A percentile compares a stretch with the other conserved stretches of the same genome.
phyloP scores from a whole-genome alignment of 2,329 filamentous ascomycete species.

The Fusarium compactum region DNA sequence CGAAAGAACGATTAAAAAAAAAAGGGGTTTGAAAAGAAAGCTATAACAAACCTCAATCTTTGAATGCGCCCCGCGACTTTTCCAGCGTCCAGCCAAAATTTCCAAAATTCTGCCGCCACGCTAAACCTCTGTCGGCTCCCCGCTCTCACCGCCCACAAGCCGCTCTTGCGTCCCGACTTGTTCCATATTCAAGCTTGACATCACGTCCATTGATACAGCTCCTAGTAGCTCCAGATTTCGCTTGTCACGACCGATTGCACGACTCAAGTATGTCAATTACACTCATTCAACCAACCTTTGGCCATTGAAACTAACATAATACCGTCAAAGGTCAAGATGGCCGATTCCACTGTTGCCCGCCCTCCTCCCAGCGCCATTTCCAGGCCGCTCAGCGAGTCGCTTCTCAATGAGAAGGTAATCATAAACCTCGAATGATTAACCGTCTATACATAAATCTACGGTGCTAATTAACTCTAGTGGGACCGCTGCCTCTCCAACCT shows the following conservation, averaged over 20 bases:
- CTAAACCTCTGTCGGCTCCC: slow-evolving; percentile 41
- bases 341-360: slow-evolving; percentile 61
- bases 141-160: slow-evolving; percentile 59
- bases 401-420: slow-evolving; percentile 97
- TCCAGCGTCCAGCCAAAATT: slow-evolving; percentile 54
- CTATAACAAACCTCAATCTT: slow-evolving; percentile 29
- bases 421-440: not conserved
- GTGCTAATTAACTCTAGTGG: slow-evolving; percentile 73
- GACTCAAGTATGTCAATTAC: slow-evolving; percentile 44
- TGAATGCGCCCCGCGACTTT: slow-evolving; percentile 45
- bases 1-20: slow-evolving; percentile 19
- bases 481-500: slow-evolving; percentile 98
- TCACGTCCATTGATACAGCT: slow-evolving; percentile 51
- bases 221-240: slow-evolving; percentile 46
- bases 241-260: slow-evolving; percentile 41
- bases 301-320: slow-evolving; percentile 40
- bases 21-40: slow-evolving; percentile 32
- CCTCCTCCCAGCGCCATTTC: slow-evolving; percentile 73
- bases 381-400: slow-evolving; percentile 94
- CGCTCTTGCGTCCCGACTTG: slow-evolving; percentile 54
- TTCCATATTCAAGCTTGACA: slow-evolving; percentile 53
- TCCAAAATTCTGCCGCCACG: slow-evolving; percentile 60
- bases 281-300: not conserved
- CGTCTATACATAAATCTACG: not conserved
- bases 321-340: slow-evolving; percentile 58